Evolutionary conservation across 129 eudicot genomes (phyloP), one percentile per base, ranked within the genome.

Genomic region (Saussurea involucrata): DNA sequence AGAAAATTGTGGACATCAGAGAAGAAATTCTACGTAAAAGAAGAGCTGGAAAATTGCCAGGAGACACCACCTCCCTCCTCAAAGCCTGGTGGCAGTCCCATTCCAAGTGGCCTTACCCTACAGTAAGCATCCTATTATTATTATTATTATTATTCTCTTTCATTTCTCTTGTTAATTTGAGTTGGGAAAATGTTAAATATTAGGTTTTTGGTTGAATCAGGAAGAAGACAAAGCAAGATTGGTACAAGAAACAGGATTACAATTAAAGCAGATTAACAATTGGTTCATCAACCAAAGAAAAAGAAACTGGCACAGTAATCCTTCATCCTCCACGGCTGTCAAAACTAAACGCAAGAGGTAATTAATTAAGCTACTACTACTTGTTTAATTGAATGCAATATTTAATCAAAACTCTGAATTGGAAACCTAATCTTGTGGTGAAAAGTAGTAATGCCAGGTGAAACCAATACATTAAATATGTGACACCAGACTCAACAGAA

Each of bases 31-130:
- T 93, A 55, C 88, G 98, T 24, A 93, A 92, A 87, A 72, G 98
- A 85, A 85, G 98, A 81, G 98, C 96, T 0, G 98, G 98, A 76
- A 93, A 93, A 71, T 72, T 93, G 53, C 98, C 98, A 1, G 98
- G 98, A 34, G 98, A 93, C 69, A 93, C 98, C 25, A 93, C 98
- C 37, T 90, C 96, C 42, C 89, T 88, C 65, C 86, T 93, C 37
- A 93, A 93, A 83, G 83, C 96, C 66, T 93, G 98, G 98, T 93
- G 98, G 98, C 95, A 90, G 76, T 83, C 93, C 6, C 98, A 93
- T 80, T 85, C 98, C 73, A 93, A 93, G 67, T 93, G 98, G 98
- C 98, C 98, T 81, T 93, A 93, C 83, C 98, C 98, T 40, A 93
- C 98, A 0, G 98, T 93, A 87, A 83, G 87, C 61, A 58, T 53